Conservation (phyloP, 805 yeast genomes). For the Kluyveromyces aestuarii region DNA sequence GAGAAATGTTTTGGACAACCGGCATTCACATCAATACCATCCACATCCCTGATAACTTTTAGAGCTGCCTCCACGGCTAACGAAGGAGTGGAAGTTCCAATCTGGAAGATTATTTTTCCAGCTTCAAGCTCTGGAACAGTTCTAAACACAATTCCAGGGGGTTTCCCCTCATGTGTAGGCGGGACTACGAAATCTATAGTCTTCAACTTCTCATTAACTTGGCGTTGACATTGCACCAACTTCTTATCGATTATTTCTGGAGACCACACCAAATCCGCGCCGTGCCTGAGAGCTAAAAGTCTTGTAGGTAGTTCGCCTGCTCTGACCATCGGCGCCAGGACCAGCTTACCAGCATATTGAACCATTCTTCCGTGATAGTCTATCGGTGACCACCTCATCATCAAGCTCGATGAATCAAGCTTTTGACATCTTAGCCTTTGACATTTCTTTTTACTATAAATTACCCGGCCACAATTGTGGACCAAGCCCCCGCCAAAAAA, state of each 20-base stretch:
- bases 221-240: slow-evolving; percentile 59
- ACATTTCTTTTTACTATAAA: slow-evolving; percentile 1
- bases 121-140: slow-evolving; percentile 56
- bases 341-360: slow-evolving; percentile 67
- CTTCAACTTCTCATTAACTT: slow-evolving; percentile 43
- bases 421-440: background rate
- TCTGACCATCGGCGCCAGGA: slow-evolving; percentile 94
- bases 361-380: slow-evolving; percentile 35
- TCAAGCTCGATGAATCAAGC: background rate
- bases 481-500: background rate
- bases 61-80: slow-evolving; percentile 85
- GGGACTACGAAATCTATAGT: slow-evolving; percentile 50
- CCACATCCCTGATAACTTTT: slow-evolving; percentile 75
- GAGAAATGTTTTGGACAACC: slow-evolving; percentile 98
- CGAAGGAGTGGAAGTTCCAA: slow-evolving; percentile 80
- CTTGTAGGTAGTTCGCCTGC: slow-evolving; percentile 92
- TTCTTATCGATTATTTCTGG: slow-evolving; percentile 93
- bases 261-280: slow-evolving; percentile 93
- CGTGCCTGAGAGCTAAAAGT: slow-evolving; percentile 66
- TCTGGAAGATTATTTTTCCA: slow-evolving; percentile 71
- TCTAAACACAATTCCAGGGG: slow-evolving; percentile 57
- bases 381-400: background rate
- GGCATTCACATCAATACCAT: slow-evolving; percentile 87
- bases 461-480: background rate
- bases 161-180: slow-evolving; percentile 33